Evolutionary conservation across 2,329 filamentous ascomycete species (phyloP).

Genomic region (Botrytis porri): DNA sequence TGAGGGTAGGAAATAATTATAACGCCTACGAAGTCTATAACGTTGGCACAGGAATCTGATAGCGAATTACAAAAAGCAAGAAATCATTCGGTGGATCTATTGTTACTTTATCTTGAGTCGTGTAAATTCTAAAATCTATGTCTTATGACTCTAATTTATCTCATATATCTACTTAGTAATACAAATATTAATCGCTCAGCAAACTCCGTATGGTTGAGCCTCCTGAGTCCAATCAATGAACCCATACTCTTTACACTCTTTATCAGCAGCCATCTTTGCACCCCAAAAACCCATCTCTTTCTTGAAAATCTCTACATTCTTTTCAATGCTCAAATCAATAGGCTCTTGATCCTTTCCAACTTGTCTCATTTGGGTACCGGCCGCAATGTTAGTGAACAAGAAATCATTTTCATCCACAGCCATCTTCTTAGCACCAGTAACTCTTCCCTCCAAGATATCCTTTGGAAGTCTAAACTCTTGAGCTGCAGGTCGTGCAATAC

Average conservation of each 20-base stretch:
- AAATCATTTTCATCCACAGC: conserved; percentile 52
- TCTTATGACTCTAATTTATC: not conserved
- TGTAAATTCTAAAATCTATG: not conserved
- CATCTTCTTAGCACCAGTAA: conserved; percentile 48
- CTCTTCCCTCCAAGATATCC: conserved; percentile 44
- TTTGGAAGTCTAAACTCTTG: conserved; percentile 44
- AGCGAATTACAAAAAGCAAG: not conserved
- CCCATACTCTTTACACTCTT: conserved; percentile 42
- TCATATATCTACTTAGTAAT: not conserved
- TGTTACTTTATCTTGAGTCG: conserved; percentile 10
- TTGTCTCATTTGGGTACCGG: conserved; percentile 40
- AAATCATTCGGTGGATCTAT: too few species aligned
- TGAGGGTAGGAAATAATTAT: not conserved
- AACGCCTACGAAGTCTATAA: not conserved
- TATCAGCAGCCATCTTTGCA: conserved; percentile 42
- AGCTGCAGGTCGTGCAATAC: conserved; percentile 47
- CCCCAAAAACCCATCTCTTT: conserved; percentile 48
- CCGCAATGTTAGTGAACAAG: conserved; percentile 31
- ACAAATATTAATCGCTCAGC: not conserved
- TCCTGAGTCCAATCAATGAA: conserved; percentile 42
- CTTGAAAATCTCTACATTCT: conserved; percentile 47
- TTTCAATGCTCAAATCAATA: conserved; percentile 48
- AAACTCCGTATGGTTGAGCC: conserved; percentile 25
- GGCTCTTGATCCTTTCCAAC: conserved; percentile 52
- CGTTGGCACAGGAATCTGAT: not conserved